These are phyloP conservation scores for Elaeis guineensis DNA, from an alignment of 176 grass and related monocot genomes.

Conservation along the genomic window DNA sequence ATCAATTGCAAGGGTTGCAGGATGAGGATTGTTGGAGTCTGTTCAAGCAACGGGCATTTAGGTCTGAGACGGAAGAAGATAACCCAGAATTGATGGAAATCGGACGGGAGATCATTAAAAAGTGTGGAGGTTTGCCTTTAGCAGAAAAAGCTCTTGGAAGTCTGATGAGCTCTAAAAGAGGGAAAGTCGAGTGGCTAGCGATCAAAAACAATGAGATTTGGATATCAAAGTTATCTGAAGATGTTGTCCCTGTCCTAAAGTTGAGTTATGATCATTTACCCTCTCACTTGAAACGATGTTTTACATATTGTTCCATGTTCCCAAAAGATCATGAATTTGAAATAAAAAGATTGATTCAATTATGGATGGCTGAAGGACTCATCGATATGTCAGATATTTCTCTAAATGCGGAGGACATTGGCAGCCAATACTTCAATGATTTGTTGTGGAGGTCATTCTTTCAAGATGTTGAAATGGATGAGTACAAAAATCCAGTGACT, in stretches of 20 bases:
- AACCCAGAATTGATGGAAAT: constrained; percentile 6
- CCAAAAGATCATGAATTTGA: no score
- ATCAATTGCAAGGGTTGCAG: background rate
- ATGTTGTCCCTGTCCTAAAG: constrained; percentile 1
- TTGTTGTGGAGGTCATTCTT: no score
- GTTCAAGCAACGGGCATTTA: constrained; percentile 3
- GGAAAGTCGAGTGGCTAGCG: no score
- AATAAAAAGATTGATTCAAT: no score
- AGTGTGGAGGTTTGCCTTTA: constrained; percentile 14
- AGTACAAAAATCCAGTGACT: no score
- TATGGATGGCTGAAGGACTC: no score
- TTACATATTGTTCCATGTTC: no score
- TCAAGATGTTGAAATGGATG: no score
- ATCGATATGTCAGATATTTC: no score
- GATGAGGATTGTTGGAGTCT: constrained; percentile 10
- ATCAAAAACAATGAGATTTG: constrained; percentile 14
- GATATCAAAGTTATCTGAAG: background rate
- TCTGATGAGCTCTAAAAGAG: no score
- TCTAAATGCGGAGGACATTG: no score
- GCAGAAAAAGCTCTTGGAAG: constrained; percentile 22
- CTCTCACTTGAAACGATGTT: background rate
- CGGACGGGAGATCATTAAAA: constrained; percentile 15
- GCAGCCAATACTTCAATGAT: no score
- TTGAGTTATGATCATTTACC: constrained; percentile 20
- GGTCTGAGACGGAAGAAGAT: background rate